A percentile compares a stretch with the other conserved stretches of the same genome.
Evolutionary conservation across 2,329 filamentous ascomycete genomes (phyloP).

Genomic region (Pleochaeta shiraiana): DNA sequence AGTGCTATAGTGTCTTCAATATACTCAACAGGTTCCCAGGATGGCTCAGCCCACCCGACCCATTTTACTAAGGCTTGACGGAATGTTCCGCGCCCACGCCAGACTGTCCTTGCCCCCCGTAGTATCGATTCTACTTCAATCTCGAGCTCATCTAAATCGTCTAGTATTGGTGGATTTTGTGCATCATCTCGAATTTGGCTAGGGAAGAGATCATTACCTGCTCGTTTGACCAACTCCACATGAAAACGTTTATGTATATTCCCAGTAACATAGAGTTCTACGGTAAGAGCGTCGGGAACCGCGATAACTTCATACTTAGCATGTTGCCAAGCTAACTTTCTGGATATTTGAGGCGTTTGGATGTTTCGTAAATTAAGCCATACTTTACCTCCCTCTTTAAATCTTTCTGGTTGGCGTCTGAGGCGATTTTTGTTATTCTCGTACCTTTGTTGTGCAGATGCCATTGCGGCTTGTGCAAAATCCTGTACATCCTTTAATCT

Average conservation of each 20-base stretch:
- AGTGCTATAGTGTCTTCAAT: background rate
- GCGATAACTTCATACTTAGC: background rate
- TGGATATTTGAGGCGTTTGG: background rate
- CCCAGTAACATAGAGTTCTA: background rate
- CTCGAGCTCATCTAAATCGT: background rate
- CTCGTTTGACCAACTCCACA: too few species aligned
- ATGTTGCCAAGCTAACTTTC: background rate
- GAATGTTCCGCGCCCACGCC: background rate
- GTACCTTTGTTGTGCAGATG: too few species aligned
- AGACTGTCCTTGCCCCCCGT: background rate
- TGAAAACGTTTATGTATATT: background rate
- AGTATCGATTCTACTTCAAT: background rate
- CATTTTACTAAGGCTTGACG: background rate
- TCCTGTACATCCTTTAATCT: too few species aligned
- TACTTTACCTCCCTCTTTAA: too few species aligned
- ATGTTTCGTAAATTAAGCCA: background rate
- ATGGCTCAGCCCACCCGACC: background rate
- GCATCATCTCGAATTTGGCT: background rate
- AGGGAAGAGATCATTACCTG: too few species aligned
- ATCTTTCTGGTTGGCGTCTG: too few species aligned
- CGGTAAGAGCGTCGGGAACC: background rate
- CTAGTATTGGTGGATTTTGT: background rate
- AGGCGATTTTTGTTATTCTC: too few species aligned
- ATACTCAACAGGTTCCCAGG: background rate
- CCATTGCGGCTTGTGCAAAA: too few species aligned